Evolutionary conservation across 2,329 filamentous ascomycete species (phyloP), one percentile per base, ranked within the genome.

Genomic region (Neofusicoccum cordaticola): DNA sequence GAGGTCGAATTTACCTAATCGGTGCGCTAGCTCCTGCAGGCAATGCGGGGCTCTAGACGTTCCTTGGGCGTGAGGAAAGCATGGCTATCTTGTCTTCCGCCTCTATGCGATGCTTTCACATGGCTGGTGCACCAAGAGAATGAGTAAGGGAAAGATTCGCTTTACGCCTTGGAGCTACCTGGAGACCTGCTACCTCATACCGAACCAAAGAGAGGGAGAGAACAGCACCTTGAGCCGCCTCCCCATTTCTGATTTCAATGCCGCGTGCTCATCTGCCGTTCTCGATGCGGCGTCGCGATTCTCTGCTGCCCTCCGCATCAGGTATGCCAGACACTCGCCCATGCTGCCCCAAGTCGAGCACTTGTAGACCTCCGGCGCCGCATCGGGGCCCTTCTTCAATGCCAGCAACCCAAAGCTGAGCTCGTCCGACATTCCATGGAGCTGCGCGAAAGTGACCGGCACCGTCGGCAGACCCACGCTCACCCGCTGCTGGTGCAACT

Each of bases 371-470:
- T 45, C 44, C 3, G 61, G 61, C 19, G 86, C 85, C 75, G 83
- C 78, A 17, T 85, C 53, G 85, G 70, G 44, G 85, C 72, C 34
- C 0, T 72, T 74, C 70, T 83, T 83, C 72, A 48, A 90, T 86
- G 69, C 34, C 37, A 76, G 61, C 13, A 76, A 58, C 34, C 72
- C 79, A 67, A 84, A 84, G 67, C 90, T 93, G 56, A 97, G 87
- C 73, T 97, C 93, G 71, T 97, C 94, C 0, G 94, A 93, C 94
- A 98, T 98, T 35, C 94, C 93, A 80, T 95, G 91, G 1, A 97
- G 85, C 79, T 97, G 93, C 1, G 90, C 90, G 74, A 91, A 93
- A 2, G 77, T 76, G 12, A 86, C 77, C 1, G 82, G 79, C 1
- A 85, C 81, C 35, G 84, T 72, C 7, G 79, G 80, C 17, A 70